Conservation (phyloP, 257 asterid genomes). For the Solanum pinnatisectum region DNA sequence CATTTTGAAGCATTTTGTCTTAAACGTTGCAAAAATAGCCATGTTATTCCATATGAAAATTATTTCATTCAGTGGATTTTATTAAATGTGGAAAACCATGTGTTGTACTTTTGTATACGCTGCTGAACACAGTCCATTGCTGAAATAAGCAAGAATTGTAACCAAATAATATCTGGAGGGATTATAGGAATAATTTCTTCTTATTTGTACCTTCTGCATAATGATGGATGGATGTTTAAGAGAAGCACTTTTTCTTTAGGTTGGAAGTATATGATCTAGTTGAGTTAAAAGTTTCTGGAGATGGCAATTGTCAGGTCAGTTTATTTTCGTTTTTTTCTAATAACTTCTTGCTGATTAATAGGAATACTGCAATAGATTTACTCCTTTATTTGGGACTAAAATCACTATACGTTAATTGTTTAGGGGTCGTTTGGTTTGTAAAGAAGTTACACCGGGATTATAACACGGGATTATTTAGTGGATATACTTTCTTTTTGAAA, state of each 20-base stretch:
- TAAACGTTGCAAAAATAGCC: background rate
- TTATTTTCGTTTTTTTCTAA: background rate
- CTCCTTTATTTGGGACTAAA: background rate
- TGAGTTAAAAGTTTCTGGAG: conserved; percentile 79
- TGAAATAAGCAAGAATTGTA: background rate
- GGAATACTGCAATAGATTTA: background rate
- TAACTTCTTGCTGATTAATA: background rate
- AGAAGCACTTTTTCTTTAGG: conserved; percentile 14
- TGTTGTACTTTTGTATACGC: background rate
- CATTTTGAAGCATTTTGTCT: background rate
- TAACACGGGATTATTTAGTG: background rate
- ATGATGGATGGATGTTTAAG: background rate
- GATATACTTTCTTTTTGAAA: background rate
- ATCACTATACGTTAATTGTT: background rate
- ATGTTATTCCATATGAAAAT: background rate
- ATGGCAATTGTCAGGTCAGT: conserved; percentile 93
- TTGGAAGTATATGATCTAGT: conserved; percentile 64
- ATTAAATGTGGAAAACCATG: background rate
- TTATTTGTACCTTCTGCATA: background rate
- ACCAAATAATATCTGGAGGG: background rate
- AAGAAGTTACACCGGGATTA: background rate
- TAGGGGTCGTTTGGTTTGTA: background rate
- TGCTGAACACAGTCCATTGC: background rate
- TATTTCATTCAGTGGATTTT: background rate
- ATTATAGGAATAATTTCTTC: background rate